phyloP scores from a whole-genome alignment of 306 rosid genomes.

The Cucumis hystrix region DNA sequence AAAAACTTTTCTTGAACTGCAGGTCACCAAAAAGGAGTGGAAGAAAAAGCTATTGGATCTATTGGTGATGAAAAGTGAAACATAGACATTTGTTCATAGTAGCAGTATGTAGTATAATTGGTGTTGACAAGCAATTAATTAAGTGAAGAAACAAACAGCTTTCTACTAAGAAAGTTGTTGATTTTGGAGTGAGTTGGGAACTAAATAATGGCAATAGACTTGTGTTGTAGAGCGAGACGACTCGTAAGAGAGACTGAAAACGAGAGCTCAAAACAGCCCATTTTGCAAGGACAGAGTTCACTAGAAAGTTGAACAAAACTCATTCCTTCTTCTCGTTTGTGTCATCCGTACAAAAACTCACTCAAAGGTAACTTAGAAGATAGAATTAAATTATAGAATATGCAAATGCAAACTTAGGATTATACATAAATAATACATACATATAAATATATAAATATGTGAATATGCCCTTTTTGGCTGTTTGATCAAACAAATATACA shows the following conservation, averaged over 20 bases:
- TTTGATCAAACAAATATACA: constrained; percentile 6
- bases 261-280: no score
- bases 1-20: no score
- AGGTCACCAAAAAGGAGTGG: no score
- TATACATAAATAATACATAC: neutral
- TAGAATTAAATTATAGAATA: neutral
- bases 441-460: neutral
- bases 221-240: no score
- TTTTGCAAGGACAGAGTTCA: no score
- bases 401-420: neutral
- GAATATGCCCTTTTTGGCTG: constrained; percentile 4
- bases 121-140: neutral
- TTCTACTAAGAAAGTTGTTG: neutral
- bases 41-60: no score
- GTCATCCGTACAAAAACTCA: no score
- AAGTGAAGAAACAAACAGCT: neutral
- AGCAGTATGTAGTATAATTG: neutral
- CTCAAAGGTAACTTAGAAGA: neutral
- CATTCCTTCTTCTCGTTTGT: no score
- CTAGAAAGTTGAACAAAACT: no score
- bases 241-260: no score
- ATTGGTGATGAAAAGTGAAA: neutral
- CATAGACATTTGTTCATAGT: neutral
- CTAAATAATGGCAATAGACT: no score
- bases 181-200: neutral